Evolutionary conservation across 2,329 filamentous ascomycete genomes (phyloP).

Genomic region (Emmonsiellopsis sp.): DNA sequence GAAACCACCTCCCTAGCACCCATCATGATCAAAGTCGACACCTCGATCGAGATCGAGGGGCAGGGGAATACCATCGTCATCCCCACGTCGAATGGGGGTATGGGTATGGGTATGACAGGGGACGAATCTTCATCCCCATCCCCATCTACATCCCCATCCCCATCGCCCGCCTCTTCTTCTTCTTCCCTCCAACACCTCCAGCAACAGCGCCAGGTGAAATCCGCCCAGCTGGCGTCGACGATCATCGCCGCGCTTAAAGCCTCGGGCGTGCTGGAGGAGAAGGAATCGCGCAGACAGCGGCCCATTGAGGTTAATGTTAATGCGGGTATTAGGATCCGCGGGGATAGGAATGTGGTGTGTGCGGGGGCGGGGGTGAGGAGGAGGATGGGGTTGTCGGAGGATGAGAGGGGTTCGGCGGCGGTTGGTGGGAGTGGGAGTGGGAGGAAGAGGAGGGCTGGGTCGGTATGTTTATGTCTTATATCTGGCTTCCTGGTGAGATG

Average conservation of each 20-base stretch:
- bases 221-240: constrained; percentile 17
- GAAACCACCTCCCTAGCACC: constrained; percentile 10
- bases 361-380: constrained; percentile 6
- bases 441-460: constrained; percentile 16
- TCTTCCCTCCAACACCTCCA: constrained; percentile 10
- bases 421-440: neutral
- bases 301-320: constrained; percentile 19
- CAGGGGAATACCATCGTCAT: constrained; percentile 24
- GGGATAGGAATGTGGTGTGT: constrained; percentile 19
- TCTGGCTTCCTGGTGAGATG: neutral
- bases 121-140: neutral
- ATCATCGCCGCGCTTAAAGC: constrained; percentile 17
- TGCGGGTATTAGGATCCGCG: constrained; percentile 21
- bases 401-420: neutral
- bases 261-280: constrained; percentile 10
- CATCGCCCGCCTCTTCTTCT: neutral
- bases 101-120: neutral
- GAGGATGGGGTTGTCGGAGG: neutral
- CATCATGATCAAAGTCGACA: constrained; percentile 26
- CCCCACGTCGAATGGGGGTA: constrained; percentile 5
- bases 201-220: constrained; percentile 15
- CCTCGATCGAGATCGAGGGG: constrained; percentile 25
- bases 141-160: neutral
- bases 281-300: constrained; percentile 7
- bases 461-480: constrained; percentile 12